Evolutionary conservation across 345 rosid species (phyloP).

Genomic region (Xanthoceras sorbifolium): DNA sequence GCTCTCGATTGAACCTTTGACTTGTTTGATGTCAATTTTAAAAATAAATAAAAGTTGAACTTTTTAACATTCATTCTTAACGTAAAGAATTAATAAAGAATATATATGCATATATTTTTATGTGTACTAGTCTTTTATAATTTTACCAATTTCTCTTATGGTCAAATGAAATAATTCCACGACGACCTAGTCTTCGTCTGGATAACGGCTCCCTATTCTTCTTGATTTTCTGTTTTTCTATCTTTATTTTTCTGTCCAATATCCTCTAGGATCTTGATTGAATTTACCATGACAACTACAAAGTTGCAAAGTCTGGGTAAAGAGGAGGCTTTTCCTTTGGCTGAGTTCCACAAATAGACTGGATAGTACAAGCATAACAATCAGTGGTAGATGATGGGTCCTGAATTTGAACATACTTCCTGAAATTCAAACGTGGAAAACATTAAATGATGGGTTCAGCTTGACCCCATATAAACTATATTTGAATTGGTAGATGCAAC

Average conservation of each 20-base stretch:
- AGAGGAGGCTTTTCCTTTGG: not conserved
- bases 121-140: no score
- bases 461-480: constrained; percentile 9
- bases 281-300: not conserved
- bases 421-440: constrained; percentile 15
- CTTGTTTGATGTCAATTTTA: no score
- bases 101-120: no score
- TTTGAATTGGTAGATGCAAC: constrained; percentile 7
- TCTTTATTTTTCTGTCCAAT: not conserved
- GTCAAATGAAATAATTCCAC: not conserved
- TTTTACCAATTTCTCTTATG: no score
- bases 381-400: constrained; percentile 4
- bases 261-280: not conserved
- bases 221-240: not conserved
- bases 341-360: constrained; percentile 6
- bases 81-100: no score
- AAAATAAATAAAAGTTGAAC: no score
- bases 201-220: no score
- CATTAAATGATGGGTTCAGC: constrained; percentile 20
- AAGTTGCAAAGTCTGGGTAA: not conserved
- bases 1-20: no score
- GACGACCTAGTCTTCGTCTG: no score
- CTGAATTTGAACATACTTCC: constrained; percentile 5
- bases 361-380: constrained; percentile 9
- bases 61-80: no score